Evolutionary conservation across 306 rosid genomes (phyloP).

Genomic region (Vachellia collinsii): DNA sequence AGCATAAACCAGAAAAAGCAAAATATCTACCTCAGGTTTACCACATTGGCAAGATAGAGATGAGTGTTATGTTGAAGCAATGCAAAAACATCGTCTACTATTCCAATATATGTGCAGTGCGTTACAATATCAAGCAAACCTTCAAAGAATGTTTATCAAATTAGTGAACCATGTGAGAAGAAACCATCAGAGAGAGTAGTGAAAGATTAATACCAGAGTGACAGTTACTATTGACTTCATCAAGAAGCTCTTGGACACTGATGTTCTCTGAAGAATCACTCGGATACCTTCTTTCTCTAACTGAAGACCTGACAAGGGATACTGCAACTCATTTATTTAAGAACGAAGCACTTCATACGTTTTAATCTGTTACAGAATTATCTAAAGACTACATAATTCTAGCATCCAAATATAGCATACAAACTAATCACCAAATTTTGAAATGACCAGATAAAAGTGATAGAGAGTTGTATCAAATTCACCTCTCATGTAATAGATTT

Average conservation of each 20-base stretch:
- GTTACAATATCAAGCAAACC: constrained; percentile 81
- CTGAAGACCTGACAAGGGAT: constrained; percentile 59
- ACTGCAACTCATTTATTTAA: constrained; percentile 25
- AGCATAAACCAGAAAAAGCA: constrained; percentile 36
- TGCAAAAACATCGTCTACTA: constrained; percentile 88
- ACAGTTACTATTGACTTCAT: constrained; percentile 62
- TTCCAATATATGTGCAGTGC: constrained; percentile 86
- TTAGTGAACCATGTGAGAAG: constrained; percentile 22
- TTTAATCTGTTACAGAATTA: constrained; percentile 4
- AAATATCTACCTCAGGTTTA: constrained; percentile 70
- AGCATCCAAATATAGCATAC: neutral
- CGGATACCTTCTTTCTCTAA: constrained; percentile 89
- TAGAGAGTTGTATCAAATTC: no score
- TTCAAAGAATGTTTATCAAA: constrained; percentile 41
- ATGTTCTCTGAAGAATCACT: constrained; percentile 74
- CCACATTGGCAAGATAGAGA: constrained; percentile 94
- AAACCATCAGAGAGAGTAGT: constrained; percentile 28
- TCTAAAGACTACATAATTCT: no score
- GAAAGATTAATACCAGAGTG: constrained; percentile 60
- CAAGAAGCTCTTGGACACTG: constrained; percentile 78
- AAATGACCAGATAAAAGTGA: no score
- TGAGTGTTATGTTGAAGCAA: constrained; percentile 90
- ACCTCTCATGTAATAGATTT: no score
- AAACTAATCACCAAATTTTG: no score
- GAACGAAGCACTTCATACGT: neutral